phyloP scores from a whole-genome alignment of 129 eudicot species.

The Sambucus nigra region DNA sequence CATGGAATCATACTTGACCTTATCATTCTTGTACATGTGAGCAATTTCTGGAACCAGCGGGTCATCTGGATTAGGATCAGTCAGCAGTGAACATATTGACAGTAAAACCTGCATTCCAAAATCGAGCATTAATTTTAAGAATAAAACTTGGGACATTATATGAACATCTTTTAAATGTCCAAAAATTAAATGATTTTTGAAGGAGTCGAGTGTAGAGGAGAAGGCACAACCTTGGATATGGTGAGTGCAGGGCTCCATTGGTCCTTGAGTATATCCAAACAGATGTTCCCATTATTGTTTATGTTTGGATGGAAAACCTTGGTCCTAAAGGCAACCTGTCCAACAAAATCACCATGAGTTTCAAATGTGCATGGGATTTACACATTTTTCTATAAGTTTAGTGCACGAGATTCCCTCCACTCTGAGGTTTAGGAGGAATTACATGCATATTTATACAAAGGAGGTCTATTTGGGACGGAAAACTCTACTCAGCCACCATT shows the following conservation, averaged over 20 bases:
- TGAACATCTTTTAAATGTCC: neutral
- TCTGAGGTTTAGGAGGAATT: too few relatives aligned
- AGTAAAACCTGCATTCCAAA: constrained; percentile 42
- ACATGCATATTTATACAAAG: too few relatives aligned
- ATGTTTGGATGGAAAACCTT: too few relatives aligned
- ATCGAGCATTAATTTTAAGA: too few relatives aligned
- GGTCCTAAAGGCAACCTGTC: too few relatives aligned
- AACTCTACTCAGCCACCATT: constrained; percentile 70
- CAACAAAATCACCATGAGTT: too few relatives aligned
- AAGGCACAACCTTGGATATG: constrained; percentile 55
- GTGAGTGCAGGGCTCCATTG: constrained; percentile 93
- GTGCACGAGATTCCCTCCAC: too few relatives aligned
- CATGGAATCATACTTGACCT: constrained; percentile 61
- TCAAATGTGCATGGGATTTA: too few relatives aligned
- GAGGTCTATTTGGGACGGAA: too few relatives aligned
- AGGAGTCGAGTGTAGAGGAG: neutral
- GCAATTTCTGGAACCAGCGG: constrained; percentile 83
- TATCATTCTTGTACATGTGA: constrained; percentile 70
- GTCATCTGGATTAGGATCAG: too few relatives aligned
- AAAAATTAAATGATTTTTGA: neutral
- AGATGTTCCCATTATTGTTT: constrained; percentile 71
- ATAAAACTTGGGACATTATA: too few relatives aligned
- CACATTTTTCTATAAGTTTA: too few relatives aligned
- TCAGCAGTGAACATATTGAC: constrained; percentile 76
- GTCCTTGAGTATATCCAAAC: constrained; percentile 77